phyloP scores from a whole-genome alignment of 345 rosid species.

The Aethionema arabicum region DNA sequence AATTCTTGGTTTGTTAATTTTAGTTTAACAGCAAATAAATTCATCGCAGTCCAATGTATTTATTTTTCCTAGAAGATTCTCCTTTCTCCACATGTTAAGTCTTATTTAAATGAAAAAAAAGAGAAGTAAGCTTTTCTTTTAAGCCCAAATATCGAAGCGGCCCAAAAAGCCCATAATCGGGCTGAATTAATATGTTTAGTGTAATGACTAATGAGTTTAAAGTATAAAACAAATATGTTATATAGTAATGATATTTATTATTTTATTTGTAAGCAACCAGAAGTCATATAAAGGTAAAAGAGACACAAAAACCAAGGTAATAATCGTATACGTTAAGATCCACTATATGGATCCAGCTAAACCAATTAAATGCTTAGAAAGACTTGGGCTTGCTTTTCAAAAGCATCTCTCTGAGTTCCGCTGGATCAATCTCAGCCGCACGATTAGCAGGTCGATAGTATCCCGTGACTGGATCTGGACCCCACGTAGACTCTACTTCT shows the following conservation, averaged over 20 bases:
- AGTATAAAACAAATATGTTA: too few relatives aligned
- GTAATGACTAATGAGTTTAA: too few relatives aligned
- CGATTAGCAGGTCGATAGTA: constrained; percentile 62
- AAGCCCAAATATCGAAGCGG: not conserved
- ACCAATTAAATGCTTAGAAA: constrained; percentile 22
- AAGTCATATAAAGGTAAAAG: not conserved
- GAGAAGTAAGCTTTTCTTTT: too few relatives aligned
- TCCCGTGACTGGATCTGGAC: constrained; percentile 69
- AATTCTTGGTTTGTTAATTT: too few relatives aligned
- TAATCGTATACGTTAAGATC: not conserved
- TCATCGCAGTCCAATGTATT: too few relatives aligned
- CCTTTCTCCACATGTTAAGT: too few relatives aligned
- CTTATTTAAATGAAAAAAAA: too few relatives aligned
- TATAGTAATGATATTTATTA: too few relatives aligned
- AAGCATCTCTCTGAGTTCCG: constrained; percentile 62
- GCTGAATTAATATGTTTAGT: too few relatives aligned
- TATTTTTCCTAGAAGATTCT: too few relatives aligned
- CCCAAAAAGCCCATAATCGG: not conserved
- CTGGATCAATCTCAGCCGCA: constrained; percentile 59
- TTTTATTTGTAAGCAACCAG: not conserved
- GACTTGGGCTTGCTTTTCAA: constrained; percentile 47
- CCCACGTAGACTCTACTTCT: constrained; percentile 53
- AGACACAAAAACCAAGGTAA: not conserved
- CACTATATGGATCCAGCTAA: not conserved
- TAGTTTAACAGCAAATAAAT: too few relatives aligned